These are phyloP conservation scores for Fusarium sp. DNA, from an alignment of 2,329 filamentous ascomycete genomes.

Conservation along the genomic window DNA sequence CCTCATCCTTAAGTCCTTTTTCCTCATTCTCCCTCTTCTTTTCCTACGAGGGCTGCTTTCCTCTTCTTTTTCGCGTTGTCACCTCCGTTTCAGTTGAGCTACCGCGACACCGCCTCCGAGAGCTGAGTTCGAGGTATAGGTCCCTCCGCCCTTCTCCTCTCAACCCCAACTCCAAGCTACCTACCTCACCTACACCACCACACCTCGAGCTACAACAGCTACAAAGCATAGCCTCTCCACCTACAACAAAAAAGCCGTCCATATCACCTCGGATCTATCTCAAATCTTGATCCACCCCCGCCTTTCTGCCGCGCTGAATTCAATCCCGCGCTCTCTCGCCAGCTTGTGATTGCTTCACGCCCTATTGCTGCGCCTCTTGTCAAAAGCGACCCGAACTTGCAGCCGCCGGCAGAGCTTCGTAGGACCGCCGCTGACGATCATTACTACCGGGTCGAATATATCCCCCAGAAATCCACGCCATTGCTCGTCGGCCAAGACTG, in stretches of 20 bases:
- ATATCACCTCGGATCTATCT: constrained; percentile 18
- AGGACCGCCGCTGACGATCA: constrained; percentile 25
- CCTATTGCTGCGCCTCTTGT: constrained; percentile 22
- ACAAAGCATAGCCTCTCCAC: constrained; percentile 17
- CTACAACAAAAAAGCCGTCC: constrained; percentile 7
- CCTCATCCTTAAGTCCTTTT: constrained; percentile 12
- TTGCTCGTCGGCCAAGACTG: constrained; percentile 12
- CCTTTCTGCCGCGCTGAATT: constrained; percentile 15
- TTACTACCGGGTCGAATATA: constrained; percentile 14
- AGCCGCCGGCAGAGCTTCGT: constrained; percentile 20
- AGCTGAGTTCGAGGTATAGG: neutral
- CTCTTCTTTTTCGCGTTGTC: neutral
- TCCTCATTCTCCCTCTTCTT: neutral
- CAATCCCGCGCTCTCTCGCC: constrained; percentile 5
- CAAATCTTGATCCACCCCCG: constrained; percentile 26
- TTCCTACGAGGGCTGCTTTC: neutral
- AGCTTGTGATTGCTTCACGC: constrained; percentile 15
- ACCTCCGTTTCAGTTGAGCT: neutral
- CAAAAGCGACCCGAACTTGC: constrained; percentile 1
- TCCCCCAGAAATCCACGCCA: constrained; percentile 3
- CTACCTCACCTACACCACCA: neutral
- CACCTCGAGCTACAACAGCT: constrained; percentile 19
- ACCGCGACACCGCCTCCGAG: neutral
- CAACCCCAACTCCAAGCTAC: neutral
- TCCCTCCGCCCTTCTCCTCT: constrained; percentile 4